Evolutionary conservation across 78 protist species (phyloP).

Genomic region (slime mould (Dictyostelium discoideum)): dicty_2.7 NC_007089.4:3294001-3294500

Average conservation of each 20-base stretch:
- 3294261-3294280: constrained; percentile 63
- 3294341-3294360: constrained; percentile 4
- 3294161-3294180: neutral
- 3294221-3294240: neutral
- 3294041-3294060: constrained; percentile 26
- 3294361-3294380: neutral
- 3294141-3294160: neutral
- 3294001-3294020: neutral
- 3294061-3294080: constrained; percentile 56
- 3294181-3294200: neutral
- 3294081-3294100: constrained; percentile 77
- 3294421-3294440: constrained; percentile 85
- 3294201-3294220: neutral
- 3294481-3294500: too few relatives aligned
- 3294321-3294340: constrained; percentile 38
- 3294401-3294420: constrained; percentile 89
- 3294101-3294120: constrained; percentile 76
- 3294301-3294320: constrained; percentile 70
- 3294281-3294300: constrained; percentile 64
- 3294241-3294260: constrained; percentile 20
- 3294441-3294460: constrained; percentile 77
- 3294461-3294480: too few relatives aligned
- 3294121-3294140: constrained; percentile 37
- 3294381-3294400: constrained; percentile 41
- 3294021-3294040: neutral